Percentiles rank a stretch among this genome's conserved stretches.
Conservation (phyloP, 345 rosid species). For the Trapa bicornis region DNA sequence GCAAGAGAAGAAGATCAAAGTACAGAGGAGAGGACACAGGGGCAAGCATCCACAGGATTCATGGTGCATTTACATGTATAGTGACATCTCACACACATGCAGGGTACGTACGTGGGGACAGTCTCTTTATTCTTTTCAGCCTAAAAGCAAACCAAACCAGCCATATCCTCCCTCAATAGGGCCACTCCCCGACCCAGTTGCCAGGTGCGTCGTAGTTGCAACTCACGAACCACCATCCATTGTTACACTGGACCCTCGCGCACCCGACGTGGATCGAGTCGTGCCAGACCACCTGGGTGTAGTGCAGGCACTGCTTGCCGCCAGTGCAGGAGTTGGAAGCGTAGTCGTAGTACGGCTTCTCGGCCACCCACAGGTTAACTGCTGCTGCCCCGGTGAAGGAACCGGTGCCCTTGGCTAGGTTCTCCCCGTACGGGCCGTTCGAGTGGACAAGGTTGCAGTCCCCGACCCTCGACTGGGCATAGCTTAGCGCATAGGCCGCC, state of each 20-base stretch:
- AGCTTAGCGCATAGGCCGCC: conserved; percentile 3
- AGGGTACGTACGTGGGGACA: too few species aligned
- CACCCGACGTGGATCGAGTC: conserved; percentile 44
- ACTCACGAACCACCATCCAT: conserved; percentile 33
- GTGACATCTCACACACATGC: too few species aligned
- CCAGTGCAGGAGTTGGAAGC: conserved; percentile 35
- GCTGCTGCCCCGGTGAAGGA: conserved; percentile 27
- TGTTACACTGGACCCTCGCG: conserved; percentile 45
- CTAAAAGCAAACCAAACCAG: too few species aligned
- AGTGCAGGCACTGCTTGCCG: conserved; percentile 45
- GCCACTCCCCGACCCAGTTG: conserved; percentile 34
- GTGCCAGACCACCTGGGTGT: conserved; percentile 67
- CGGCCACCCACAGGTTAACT: conserved; percentile 42
- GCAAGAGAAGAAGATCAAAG: too few species aligned
- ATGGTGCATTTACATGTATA: too few species aligned
- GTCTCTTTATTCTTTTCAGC: too few species aligned
- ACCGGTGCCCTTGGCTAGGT: conserved; percentile 34
- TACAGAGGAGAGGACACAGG: too few species aligned
- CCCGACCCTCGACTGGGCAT: background rate
- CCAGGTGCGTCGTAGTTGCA: conserved; percentile 64
- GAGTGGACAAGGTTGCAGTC: conserved; percentile 23
- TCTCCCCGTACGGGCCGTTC: conserved; percentile 53
- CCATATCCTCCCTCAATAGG: conserved; percentile 10
- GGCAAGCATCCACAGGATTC: too few species aligned
- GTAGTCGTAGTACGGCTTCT: conserved; percentile 36